These are phyloP conservation scores for Stipa capillata DNA, from an alignment of 176 grass and related monocot genomes.

Conservation along the genomic window DNA sequence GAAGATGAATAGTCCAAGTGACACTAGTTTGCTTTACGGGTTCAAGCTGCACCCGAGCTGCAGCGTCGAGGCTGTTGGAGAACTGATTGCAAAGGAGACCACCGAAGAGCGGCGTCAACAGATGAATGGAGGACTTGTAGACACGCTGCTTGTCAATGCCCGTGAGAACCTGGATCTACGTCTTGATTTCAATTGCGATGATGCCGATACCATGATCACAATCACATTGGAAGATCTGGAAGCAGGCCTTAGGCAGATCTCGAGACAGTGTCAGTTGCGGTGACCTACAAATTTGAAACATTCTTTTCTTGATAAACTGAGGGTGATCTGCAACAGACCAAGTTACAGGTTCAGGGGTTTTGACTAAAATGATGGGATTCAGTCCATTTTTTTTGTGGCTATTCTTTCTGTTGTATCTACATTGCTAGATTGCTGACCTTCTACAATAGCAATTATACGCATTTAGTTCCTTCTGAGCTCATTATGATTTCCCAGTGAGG, in stretches of 20 bases:
- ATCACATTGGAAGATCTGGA: conserved; percentile 78
- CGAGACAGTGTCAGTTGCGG: conserved; percentile 20
- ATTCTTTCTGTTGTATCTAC: conserved; percentile 8
- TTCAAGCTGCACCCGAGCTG: conserved; percentile 76
- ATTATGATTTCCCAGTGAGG: not conserved
- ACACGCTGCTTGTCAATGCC: conserved; percentile 64
- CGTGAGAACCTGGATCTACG: conserved; percentile 82
- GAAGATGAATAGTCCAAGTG: conserved; percentile 52
- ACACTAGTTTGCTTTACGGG: conserved; percentile 59
- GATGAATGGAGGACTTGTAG: conserved; percentile 89
- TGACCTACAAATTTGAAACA: not conserved
- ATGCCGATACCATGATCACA: conserved; percentile 55
- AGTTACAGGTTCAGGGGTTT: not conserved
- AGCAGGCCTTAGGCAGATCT: conserved; percentile 67
- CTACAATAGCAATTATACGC: not conserved
- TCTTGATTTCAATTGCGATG: conserved; percentile 67
- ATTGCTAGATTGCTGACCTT: conserved; percentile 16
- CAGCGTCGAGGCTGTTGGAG: conserved; percentile 35
- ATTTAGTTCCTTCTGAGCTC: not conserved
- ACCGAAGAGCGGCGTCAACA: conserved; percentile 55
- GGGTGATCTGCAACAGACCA: not conserved
- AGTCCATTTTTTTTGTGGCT: not conserved
- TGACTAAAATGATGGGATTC: not conserved
- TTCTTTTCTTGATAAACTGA: not conserved
- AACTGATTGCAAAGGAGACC: conserved; percentile 55